Evolutionary conservation across 495 filamentous ascomycete genomes (phyloP).

Genomic region (Usnea hakonensis): DNA sequence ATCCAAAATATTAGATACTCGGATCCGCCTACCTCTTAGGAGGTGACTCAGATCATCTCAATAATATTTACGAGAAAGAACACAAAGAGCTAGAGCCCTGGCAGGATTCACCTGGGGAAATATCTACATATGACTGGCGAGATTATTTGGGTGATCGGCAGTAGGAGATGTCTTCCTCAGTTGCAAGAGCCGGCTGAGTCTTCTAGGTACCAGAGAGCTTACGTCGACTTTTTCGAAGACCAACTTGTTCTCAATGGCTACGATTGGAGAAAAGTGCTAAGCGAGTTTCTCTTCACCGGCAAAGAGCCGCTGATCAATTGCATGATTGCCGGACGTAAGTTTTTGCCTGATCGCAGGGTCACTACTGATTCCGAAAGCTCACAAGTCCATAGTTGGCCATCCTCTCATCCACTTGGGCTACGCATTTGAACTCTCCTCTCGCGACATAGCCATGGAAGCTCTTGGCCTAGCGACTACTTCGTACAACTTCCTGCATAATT

Average conservation of each 20-base stretch:
- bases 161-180: constrained; percentile 29
- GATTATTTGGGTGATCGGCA: constrained; percentile 66
- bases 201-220: constrained; percentile 73
- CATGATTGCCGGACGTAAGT: constrained; percentile 61
- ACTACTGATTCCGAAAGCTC: neutral
- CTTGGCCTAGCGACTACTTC: constrained; percentile 54
- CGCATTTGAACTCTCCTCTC: constrained; percentile 65
- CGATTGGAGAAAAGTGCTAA: constrained; percentile 64
- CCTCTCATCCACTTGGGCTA: constrained; percentile 82
- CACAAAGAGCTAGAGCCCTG: constrained; percentile 67
- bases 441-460: constrained; percentile 71
- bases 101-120: constrained; percentile 74
- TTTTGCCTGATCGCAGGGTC: neutral
- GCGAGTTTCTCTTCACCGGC: constrained; percentile 63
- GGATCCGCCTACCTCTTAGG: constrained; percentile 79
- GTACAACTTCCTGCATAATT: constrained; percentile 66
- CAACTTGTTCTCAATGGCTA: constrained; percentile 57
- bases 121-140: constrained; percentile 76
- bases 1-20: constrained; percentile 46
- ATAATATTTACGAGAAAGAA: constrained; percentile 71
- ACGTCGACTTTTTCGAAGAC: constrained; percentile 79
- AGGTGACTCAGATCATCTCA: constrained; percentile 60
- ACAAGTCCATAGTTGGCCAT: constrained; percentile 54
- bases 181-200: neutral
- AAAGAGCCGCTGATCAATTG: constrained; percentile 66